Conservation (phyloP, 2,329 filamentous ascomycete species). For the Xylariaceae sp. region DNA sequence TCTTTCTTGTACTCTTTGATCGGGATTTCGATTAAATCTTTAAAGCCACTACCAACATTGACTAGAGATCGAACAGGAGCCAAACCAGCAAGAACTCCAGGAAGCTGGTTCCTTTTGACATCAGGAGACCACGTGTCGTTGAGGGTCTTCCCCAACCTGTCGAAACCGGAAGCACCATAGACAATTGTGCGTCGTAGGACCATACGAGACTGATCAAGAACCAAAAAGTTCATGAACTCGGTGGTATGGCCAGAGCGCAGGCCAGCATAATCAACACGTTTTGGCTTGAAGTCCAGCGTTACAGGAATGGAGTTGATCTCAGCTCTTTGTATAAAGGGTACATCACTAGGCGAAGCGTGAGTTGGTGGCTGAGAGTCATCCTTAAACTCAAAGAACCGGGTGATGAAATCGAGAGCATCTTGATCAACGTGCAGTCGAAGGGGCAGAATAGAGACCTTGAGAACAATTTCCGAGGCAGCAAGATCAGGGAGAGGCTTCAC, state of each 20-base stretch:
- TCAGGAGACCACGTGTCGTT: conserved; percentile 98
- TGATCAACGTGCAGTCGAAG: conserved; percentile 93
- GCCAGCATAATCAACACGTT: conserved; percentile 92
- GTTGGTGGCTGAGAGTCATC: conserved; percentile 60
- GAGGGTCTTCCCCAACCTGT: conserved; percentile 80
- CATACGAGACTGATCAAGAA: conserved; percentile 84
- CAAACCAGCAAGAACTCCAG: conserved; percentile 80
- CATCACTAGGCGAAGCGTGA: conserved; percentile 60
- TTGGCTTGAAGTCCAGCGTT: conserved; percentile 92
- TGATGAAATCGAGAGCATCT: conserved; percentile 95
- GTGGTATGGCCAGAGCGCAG: conserved; percentile 90
- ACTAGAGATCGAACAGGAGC: conserved; percentile 87
- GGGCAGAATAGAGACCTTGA: conserved; percentile 75
- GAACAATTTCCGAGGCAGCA: conserved; percentile 82
- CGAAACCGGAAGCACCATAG: conserved; percentile 87
- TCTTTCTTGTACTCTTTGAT: conserved; percentile 93
- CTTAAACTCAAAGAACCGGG: conserved; percentile 96
- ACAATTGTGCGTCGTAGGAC: conserved; percentile 84
- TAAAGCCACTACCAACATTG: conserved; percentile 83
- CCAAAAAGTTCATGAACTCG: conserved; percentile 98
- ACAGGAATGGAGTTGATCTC: conserved; percentile 82
- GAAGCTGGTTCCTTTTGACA: conserved; percentile 83
- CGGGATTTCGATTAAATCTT: conserved; percentile 82
- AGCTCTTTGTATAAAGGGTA: conserved; percentile 83
- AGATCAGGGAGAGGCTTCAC: conserved; percentile 82